phyloP scores from a whole-genome alignment of 2,329 filamentous ascomycete genomes.

The Ophiostoma triangulosporum region DNA sequence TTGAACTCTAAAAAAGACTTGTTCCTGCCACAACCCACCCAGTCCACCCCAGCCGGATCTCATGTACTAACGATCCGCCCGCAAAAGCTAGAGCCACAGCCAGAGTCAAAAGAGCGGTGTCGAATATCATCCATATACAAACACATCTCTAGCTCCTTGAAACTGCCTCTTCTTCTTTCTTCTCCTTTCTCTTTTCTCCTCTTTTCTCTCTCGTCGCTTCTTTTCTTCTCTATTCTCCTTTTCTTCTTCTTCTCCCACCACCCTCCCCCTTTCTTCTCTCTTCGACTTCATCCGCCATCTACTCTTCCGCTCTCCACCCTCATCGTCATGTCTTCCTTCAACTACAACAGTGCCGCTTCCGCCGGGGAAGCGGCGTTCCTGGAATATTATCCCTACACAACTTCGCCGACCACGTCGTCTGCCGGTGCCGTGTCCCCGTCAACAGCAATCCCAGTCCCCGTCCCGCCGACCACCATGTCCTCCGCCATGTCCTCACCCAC shows the following conservation, averaged over 20 bases:
- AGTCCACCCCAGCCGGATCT: slow-evolving; percentile 4
- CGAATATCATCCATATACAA: slow-evolving; percentile 8
- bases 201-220: background rate
- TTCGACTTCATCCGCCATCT: background rate
- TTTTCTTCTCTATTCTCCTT: background rate
- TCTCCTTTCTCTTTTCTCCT: background rate
- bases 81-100: background rate
- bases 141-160: slow-evolving; percentile 5
- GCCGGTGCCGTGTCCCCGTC: slow-evolving; percentile 15
- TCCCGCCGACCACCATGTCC: slow-evolving; percentile 24
- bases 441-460: slow-evolving; percentile 24
- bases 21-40: background rate
- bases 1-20: background rate
- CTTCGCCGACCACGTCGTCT: slow-evolving; percentile 18
- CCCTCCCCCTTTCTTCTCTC: background rate
- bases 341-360: slow-evolving; percentile 22
- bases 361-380: slow-evolving; percentile 43
- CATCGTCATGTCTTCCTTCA: slow-evolving; percentile 11
- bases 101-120: slow-evolving; percentile 15
- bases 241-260: background rate
- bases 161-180: background rate
- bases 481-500: slow-evolving; percentile 23
- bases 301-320: background rate
- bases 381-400: slow-evolving; percentile 36
- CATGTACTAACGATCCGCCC: background rate